Evolutionary conservation across 495 filamentous ascomycete species (phyloP).

Genomic region (Darksidea phi): DNA sequence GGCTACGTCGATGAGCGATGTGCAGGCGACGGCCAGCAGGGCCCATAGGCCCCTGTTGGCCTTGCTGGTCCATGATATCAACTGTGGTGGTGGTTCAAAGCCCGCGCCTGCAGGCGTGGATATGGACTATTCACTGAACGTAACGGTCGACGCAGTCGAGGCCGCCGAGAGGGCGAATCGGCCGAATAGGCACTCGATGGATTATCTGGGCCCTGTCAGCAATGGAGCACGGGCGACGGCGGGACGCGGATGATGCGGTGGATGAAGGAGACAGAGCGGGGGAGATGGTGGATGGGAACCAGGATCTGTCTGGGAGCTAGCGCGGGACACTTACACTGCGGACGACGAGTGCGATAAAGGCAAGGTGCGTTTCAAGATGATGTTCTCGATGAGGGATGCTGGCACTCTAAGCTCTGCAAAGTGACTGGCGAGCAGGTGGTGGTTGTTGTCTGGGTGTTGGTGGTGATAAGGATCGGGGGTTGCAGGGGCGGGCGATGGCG

Average conservation of each 20-base stretch:
- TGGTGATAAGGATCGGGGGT: conserved; percentile 37
- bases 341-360: conserved; percentile 4
- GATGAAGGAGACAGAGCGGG: conserved; percentile 13
- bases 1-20: conserved; percentile 95
- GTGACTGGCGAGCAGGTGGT: conserved; percentile 24
- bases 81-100: conserved; percentile 15
- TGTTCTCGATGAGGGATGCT: conserved; percentile 17
- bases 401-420: conserved; percentile 33
- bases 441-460: conserved; percentile 11
- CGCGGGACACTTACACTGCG: conserved; percentile 20
- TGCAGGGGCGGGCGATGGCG: conserved; percentile 18
- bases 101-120: conserved; percentile 8
- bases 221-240: not conserved
- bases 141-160: conserved; percentile 16
- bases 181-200: conserved; percentile 22
- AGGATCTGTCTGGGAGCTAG: conserved; percentile 1
- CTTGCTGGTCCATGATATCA: conserved; percentile 76
- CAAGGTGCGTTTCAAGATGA: not conserved
- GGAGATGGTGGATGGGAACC: not conserved
- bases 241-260: conserved; percentile 9
- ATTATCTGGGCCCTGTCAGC: conserved; percentile 28
- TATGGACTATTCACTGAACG: conserved; percentile 9
- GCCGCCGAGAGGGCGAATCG: conserved; percentile 3
- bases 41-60: conserved; percentile 72
- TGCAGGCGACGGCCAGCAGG: conserved; percentile 88